phyloP scores from a whole-genome alignment of 805 yeast species.

The Pichia pseudocactophila region DNA sequence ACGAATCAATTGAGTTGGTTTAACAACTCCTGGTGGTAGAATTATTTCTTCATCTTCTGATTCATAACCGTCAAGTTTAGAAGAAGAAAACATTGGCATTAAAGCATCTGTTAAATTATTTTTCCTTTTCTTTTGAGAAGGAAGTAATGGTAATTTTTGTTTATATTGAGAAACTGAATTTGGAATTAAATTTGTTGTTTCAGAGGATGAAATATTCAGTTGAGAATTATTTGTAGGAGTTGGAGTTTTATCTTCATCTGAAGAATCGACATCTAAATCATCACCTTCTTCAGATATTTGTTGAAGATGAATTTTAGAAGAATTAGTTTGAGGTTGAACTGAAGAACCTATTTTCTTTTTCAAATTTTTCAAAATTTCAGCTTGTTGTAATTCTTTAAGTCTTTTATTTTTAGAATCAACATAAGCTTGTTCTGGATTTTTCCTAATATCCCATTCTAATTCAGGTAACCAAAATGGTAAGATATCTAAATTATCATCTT shows the following conservation, averaged over 20 bases:
- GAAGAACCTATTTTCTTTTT: slow-evolving; percentile 36
- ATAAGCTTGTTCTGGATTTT: slow-evolving; percentile 71
- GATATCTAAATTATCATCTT: slow-evolving; percentile 81
- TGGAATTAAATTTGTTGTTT: slow-evolving; percentile 1
- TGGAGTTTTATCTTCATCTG: slow-evolving; percentile 46
- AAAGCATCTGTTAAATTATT: slow-evolving; percentile 18
- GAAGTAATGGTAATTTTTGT: slow-evolving; percentile 2
- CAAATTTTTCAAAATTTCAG: slow-evolving; percentile 27
- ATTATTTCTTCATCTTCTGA: slow-evolving; percentile 83
- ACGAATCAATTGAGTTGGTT: slow-evolving; percentile 71
- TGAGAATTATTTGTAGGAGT: slow-evolving; percentile 11
- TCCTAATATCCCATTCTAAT: slow-evolving; percentile 66
- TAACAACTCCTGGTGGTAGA: slow-evolving; percentile 81
- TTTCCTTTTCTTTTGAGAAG: slow-evolving; percentile 11
- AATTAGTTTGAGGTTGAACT: slow-evolving; percentile 26
- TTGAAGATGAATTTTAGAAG: slow-evolving; percentile 24
- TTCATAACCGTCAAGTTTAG: slow-evolving; percentile 37
- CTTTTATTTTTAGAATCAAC: slow-evolving; percentile 53
- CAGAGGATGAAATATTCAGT: neutral
- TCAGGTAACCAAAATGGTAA: slow-evolving; percentile 95
- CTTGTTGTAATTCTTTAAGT: slow-evolving; percentile 37
- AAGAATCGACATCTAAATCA: slow-evolving; percentile 39
- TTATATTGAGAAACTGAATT: slow-evolving; percentile 3
- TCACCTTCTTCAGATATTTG: slow-evolving; percentile 27
- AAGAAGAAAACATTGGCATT: slow-evolving; percentile 26